phyloP scores from a whole-genome alignment of 1,284 basidiomycete species.

The Sporisorium iseilematis-ciliati region DNA sequence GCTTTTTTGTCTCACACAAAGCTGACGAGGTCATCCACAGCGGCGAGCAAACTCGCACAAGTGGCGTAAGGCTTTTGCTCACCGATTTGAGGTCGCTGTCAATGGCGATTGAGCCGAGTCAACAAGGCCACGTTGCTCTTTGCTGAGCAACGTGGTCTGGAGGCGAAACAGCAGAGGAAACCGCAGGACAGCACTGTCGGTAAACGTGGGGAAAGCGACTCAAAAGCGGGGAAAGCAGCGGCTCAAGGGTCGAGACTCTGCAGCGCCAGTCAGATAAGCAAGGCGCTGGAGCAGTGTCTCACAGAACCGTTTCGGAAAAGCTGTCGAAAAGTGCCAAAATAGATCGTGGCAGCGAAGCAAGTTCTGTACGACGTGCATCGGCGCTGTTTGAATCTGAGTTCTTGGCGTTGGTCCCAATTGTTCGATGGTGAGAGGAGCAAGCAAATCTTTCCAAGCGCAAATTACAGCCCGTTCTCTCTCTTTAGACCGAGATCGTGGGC shows the following conservation, averaged over 20 bases:
- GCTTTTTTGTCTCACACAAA: too few relatives aligned
- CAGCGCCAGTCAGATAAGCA: too few relatives aligned
- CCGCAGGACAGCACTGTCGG: too few relatives aligned
- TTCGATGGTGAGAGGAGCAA: neutral
- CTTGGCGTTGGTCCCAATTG: slow-evolving; percentile 15
- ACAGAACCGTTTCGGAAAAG: slow-evolving; percentile 4
- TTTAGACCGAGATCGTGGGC: neutral
- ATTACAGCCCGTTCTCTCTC: too few relatives aligned
- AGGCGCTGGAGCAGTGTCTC: slow-evolving; percentile 5
- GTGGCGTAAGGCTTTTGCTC: neutral
- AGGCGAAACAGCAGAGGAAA: too few relatives aligned
- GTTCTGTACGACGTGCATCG: slow-evolving; percentile 12
- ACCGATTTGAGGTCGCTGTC: too few relatives aligned
- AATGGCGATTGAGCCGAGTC: neutral
- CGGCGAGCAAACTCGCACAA: neutral
- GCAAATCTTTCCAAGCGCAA: too few relatives aligned
- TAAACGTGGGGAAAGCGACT: neutral
- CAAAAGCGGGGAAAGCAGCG: slow-evolving; percentile 10
- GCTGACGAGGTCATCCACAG: too few relatives aligned
- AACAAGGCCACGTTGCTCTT: slow-evolving; percentile 7
- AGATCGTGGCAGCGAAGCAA: neutral
- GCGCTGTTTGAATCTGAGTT: slow-evolving; percentile 25
- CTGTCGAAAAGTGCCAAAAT: slow-evolving; percentile 38
- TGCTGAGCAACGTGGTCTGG: neutral
- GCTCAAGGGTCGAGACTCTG: slow-evolving; percentile 12